phyloP scores from a whole-genome alignment of 1,139 yeast genomes.

The Candida mesenterica region DNA sequence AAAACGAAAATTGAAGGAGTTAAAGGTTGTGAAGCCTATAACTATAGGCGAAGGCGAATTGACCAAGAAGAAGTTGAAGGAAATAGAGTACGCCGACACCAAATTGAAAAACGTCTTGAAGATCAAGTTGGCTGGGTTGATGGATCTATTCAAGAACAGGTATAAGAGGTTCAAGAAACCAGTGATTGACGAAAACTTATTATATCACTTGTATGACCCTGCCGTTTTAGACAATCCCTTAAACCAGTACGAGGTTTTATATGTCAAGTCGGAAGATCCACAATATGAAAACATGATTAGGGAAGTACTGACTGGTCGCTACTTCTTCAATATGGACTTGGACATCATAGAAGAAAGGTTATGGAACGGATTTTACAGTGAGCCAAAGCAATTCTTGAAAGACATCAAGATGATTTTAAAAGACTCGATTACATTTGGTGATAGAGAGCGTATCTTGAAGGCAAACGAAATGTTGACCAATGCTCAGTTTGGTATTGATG shows the following conservation, averaged over 20 bases:
- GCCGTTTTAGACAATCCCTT: slow-evolving; percentile 34
- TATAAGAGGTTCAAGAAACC: slow-evolving; percentile 92
- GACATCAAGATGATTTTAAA: slow-evolving; percentile 82
- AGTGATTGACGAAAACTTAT: slow-evolving; percentile 69
- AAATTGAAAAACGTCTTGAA: slow-evolving; percentile 80
- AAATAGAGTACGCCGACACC: slow-evolving; percentile 70
- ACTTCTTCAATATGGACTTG: slow-evolving; percentile 82
- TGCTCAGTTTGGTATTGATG: slow-evolving; percentile 94
- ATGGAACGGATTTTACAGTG: slow-evolving; percentile 96
- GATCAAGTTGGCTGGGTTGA: slow-evolving; percentile 78
- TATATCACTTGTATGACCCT: slow-evolving; percentile 78
- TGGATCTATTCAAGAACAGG: slow-evolving; percentile 84
- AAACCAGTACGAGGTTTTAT: slow-evolving; percentile 43
- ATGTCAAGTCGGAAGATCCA: slow-evolving; percentile 55
- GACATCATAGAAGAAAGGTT: slow-evolving; percentile 91
- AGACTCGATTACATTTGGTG: slow-evolving; percentile 74
- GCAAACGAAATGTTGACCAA: slow-evolving; percentile 97
- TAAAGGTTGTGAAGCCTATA: slow-evolving; percentile 26
- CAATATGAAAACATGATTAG: slow-evolving; percentile 63
- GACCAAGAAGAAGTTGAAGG: slow-evolving; percentile 36
- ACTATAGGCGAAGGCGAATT: slow-evolving; percentile 14
- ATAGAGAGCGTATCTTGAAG: slow-evolving; percentile 79
- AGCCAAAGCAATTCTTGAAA: slow-evolving; percentile 82
- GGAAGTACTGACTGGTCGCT: slow-evolving; percentile 72
- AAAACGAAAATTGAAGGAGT: slow-evolving; percentile 41